A percentile compares a stretch with the other conserved stretches of the same genome.
phyloP scores from a whole-genome alignment of 257 asterid genomes.

The Nicotiana knightiana region DNA sequence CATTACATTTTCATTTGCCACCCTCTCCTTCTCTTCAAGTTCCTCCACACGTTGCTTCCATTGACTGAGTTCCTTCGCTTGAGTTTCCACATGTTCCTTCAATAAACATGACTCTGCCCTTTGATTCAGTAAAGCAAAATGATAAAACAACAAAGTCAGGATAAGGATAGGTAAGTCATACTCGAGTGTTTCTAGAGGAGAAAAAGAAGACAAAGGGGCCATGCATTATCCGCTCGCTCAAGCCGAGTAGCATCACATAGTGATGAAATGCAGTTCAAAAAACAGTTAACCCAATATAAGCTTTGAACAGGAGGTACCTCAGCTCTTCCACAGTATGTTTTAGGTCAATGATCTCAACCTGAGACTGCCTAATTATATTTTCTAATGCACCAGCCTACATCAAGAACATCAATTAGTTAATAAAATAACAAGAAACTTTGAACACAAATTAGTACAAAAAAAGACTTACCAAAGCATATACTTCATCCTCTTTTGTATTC shows the following conservation, averaged over 20 bases:
- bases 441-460: not conserved
- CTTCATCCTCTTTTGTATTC: conserved; percentile 72
- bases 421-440: conserved; percentile 9
- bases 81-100: conserved; percentile 71
- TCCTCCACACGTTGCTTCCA: conserved; percentile 78
- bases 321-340: conserved; percentile 83
- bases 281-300: not conserved
- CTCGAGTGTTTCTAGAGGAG: not conserved
- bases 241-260: not conserved
- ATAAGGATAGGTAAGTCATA: not conserved
- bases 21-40: conserved; percentile 88
- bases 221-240: not conserved
- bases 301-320: conserved; percentile 49
- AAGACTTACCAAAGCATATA: conserved; percentile 74
- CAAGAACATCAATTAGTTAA: conserved; percentile 17
- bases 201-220: not conserved
- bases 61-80: conserved; percentile 70
- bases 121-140: conserved; percentile 30
- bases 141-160: not conserved
- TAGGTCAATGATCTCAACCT: conserved; percentile 91
- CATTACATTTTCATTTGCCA: conserved; percentile 84
- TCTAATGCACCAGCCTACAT: conserved; percentile 88
- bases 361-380: conserved; percentile 89
- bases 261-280: not conserved
- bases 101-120: conserved; percentile 81